phyloP scores from a whole-genome alignment of 352 stramenopile species.

The Globisporangium recalcitrans region DNA sequence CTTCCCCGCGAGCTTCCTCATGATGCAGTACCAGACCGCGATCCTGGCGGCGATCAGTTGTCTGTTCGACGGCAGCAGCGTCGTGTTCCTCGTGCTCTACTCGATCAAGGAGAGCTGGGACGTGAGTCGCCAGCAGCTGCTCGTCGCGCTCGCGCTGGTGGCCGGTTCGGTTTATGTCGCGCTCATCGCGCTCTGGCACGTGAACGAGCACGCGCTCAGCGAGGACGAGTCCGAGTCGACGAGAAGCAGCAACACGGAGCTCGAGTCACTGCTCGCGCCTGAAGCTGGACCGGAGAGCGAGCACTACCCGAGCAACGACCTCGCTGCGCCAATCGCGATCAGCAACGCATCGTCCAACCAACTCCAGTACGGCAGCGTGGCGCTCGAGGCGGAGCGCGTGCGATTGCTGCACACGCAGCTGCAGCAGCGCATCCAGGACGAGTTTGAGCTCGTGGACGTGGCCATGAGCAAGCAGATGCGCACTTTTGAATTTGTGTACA shows the following conservation, averaged over 20 bases:
- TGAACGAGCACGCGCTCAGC: conserved; percentile 57
- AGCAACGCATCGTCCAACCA: background rate
- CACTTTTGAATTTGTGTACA: conserved; percentile 78
- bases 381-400: background rate
- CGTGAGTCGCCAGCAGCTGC: conserved; percentile 37
- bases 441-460: conserved; percentile 48
- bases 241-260: conserved; percentile 14
- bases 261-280: conserved; percentile 8
- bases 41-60: conserved; percentile 78
- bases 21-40: conserved; percentile 66
- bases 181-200: conserved; percentile 68
- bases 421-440: conserved; percentile 18
- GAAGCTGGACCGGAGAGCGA: conserved; percentile 13
- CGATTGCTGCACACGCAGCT: background rate
- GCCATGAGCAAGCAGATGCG: conserved; percentile 53
- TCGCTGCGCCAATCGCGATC: background rate
- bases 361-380: conserved; percentile 5
- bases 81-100: conserved; percentile 70
- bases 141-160: conserved; percentile 42
- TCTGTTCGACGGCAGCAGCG: conserved; percentile 69
- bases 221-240: conserved; percentile 16
- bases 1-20: conserved; percentile 68
- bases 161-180: conserved; percentile 46
- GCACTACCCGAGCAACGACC: conserved; percentile 19
- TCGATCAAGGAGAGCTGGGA: conserved; percentile 43